These are phyloP conservation scores for Tephrocybe sp. DNA, from an alignment of 768 basidiomycete species.

Conservation along the genomic window DNA sequence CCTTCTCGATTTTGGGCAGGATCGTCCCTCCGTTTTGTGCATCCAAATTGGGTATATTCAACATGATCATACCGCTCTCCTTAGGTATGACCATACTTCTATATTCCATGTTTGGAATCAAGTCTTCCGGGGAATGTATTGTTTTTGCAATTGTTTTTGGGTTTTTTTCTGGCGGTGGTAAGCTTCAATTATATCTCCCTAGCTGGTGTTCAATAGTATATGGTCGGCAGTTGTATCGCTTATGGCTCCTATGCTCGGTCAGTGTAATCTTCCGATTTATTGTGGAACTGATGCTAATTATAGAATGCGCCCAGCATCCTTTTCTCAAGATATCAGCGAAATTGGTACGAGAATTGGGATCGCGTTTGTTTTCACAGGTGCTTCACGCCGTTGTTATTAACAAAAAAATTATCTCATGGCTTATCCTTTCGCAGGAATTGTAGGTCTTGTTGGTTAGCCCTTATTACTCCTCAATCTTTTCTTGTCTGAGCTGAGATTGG, in stretches of 20 bases:
- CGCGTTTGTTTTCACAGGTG: conserved; percentile 43
- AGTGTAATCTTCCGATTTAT: not conserved
- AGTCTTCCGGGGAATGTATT: conserved; percentile 30
- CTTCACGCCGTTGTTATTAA: not conserved
- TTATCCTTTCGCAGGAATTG: conserved; percentile 2
- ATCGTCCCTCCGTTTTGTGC: conserved; percentile 46
- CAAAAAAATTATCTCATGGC: not conserved
- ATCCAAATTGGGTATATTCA: conserved; percentile 42
- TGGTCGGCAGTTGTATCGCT: no score
- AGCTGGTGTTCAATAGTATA: not conserved
- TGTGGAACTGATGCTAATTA: not conserved
- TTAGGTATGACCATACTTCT: conserved; percentile 33
- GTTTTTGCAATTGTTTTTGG: conserved; percentile 44
- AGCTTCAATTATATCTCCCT: conserved; percentile 14
- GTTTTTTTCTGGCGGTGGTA: conserved; percentile 44
- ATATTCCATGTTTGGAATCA: conserved; percentile 41
- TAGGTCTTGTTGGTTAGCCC: conserved; percentile 8
- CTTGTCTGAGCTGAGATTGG: not conserved
- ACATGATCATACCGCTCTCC: conserved; percentile 36
- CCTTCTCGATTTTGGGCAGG: conserved; percentile 50
- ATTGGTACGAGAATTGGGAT: conserved; percentile 51
- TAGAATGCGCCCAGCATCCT: conserved; percentile 26
- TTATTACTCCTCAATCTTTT: no score
- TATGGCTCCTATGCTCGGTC: conserved; percentile 30
- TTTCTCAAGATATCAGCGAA: conserved; percentile 44